Percentiles rank a stretch among this genome's conserved stretches.
Conservation (phyloP, 768 basidiomycete genomes). For the Termitomyces sp. region DNA sequence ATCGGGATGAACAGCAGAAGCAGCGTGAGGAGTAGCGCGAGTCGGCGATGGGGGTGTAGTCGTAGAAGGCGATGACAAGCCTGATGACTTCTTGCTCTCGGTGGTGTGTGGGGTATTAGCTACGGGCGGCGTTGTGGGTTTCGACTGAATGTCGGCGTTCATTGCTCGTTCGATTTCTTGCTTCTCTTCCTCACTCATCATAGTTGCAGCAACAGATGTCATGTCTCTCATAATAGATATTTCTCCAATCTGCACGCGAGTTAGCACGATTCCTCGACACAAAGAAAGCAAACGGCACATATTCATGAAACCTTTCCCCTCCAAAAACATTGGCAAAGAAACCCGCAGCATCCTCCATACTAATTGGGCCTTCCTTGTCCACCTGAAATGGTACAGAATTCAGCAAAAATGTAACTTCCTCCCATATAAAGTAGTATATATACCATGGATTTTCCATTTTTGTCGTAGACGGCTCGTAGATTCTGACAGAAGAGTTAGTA, state of each 20-base stretch:
- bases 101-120: constrained; percentile 16
- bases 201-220: constrained; percentile 77
- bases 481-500: constrained; percentile 41
- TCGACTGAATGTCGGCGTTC: constrained; percentile 30
- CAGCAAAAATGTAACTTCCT: neutral
- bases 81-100: constrained; percentile 11
- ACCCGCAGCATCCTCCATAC: constrained; percentile 88
- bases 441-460: constrained; percentile 89
- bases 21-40: constrained; percentile 9
- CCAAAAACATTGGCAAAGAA: constrained; percentile 97
- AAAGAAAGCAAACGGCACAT: constrained; percentile 50
- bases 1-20: constrained; percentile 9
- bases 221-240: constrained; percentile 94
- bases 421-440: constrained; percentile 14
- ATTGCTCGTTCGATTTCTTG: constrained; percentile 78
- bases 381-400: constrained; percentile 32
- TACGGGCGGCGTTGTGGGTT: constrained; percentile 20
- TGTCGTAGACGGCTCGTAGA: constrained; percentile 86
- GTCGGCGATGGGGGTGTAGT: constrained; percentile 13
- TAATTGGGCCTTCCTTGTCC: constrained; percentile 72
- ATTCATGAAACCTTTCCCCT: constrained; percentile 86
- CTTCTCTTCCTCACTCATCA: constrained; percentile 92
- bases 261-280: neutral
- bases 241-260: constrained; percentile 76
- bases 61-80: constrained; percentile 11